phyloP scores from a whole-genome alignment of 2,329 filamentous ascomycete genomes.

The Spiromastix sp. region DNA sequence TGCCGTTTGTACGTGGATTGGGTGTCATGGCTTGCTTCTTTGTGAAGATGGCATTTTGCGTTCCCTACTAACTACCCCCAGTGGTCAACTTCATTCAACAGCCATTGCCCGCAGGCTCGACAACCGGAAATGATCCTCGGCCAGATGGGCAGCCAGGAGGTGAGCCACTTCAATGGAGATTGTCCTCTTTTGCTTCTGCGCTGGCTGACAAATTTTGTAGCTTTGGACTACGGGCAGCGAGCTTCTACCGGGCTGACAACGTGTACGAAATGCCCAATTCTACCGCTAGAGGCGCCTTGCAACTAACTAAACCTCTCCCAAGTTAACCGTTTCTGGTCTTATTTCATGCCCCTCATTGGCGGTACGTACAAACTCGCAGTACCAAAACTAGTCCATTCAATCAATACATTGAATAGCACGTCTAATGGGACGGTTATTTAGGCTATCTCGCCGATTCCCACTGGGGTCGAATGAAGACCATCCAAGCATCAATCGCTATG shows the following conservation, averaged over 20 bases:
- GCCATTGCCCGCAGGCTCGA: conserved; percentile 42
- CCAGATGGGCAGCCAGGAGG: conserved; percentile 26
- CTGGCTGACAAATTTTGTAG: conserved; percentile 40
- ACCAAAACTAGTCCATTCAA: background rate
- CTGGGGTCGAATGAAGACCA: conserved; percentile 59
- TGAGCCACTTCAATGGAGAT: conserved; percentile 7
- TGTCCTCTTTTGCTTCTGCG: background rate
- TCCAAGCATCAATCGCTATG: conserved; percentile 53
- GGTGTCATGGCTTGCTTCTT: too few species aligned
- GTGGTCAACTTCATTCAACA: conserved; percentile 53
- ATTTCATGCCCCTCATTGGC: conserved; percentile 48
- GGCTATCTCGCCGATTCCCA: conserved; percentile 55
- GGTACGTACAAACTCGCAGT: conserved; percentile 13
- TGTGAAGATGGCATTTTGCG: too few species aligned
- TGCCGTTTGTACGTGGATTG: conserved; percentile 45
- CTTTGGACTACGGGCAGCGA: conserved; percentile 48
- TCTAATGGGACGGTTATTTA: background rate
- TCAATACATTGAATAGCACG: background rate
- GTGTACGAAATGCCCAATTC: conserved; percentile 21
- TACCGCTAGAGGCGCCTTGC: background rate
- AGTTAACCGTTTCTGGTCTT: conserved; percentile 53
- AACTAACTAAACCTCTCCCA: conserved; percentile 1
- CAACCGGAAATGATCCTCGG: conserved; percentile 37
- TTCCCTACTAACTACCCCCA: conserved; percentile 15
- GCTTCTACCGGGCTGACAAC: conserved; percentile 41